Evolutionary conservation across 148 eudicot genomes (phyloP).

Genomic region (Rhododendron williamsianum): DNA sequence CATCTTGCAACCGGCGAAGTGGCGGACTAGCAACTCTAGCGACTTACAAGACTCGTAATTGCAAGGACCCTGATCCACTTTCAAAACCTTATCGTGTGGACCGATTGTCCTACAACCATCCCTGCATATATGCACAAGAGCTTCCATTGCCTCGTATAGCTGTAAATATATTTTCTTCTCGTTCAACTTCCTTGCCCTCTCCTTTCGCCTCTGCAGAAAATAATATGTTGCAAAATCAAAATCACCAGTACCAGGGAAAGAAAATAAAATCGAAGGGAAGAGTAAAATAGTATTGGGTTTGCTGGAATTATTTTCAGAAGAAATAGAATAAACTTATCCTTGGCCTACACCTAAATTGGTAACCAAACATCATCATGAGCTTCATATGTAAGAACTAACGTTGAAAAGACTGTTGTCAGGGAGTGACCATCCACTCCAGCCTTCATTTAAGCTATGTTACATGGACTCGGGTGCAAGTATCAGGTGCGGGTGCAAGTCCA

Average conservation of each 20-base stretch:
- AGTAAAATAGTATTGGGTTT: neutral
- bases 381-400: neutral
- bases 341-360: neutral
- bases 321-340: neutral
- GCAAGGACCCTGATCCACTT: constrained; percentile 58
- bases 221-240: neutral
- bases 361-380: neutral
- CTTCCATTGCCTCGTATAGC: constrained; percentile 92
- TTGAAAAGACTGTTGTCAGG: neutral
- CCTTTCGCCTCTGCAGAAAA: constrained; percentile 43
- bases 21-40: constrained; percentile 63
- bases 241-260: neutral
- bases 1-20: constrained; percentile 78
- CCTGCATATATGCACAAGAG: constrained; percentile 77
- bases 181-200: constrained; percentile 31
- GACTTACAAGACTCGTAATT: constrained; percentile 61
- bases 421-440: neutral
- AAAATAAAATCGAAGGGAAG: neutral
- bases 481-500: no score
- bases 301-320: neutral
- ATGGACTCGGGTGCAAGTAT: no score
- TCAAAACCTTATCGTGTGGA: constrained; percentile 58
- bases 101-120: constrained; percentile 93
- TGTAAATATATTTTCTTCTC: constrained; percentile 63
- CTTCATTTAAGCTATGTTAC: neutral